Conservation (phyloP, 495 filamentous ascomycete species). For the Cladorrhinum samala region DNA sequence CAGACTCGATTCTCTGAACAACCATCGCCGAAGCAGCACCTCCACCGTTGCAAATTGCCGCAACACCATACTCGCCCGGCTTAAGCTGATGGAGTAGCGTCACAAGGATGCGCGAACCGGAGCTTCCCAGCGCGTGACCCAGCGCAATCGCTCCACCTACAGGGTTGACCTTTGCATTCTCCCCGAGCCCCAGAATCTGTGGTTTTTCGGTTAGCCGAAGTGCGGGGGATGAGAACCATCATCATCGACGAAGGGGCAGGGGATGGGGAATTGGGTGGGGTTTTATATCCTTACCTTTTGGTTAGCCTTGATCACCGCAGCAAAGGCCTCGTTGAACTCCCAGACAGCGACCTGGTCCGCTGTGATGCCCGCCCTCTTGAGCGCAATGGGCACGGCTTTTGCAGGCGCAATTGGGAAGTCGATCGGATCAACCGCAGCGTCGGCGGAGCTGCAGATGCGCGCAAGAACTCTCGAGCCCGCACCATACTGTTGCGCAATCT, state of each 20-base stretch:
- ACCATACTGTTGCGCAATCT: constrained; percentile 70
- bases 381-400: constrained; percentile 84
- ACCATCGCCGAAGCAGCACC: constrained; percentile 89
- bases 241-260: too few species aligned
- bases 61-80: constrained; percentile 87
- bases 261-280: neutral
- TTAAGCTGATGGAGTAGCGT: constrained; percentile 86
- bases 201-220: constrained; percentile 13
- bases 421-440: constrained; percentile 87
- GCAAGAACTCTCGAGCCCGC: constrained; percentile 69
- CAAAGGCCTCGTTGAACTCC: constrained; percentile 99
- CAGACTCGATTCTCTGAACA: constrained; percentile 75
- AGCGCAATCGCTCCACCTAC: constrained; percentile 87
- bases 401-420: constrained; percentile 94
- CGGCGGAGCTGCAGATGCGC: constrained; percentile 75
- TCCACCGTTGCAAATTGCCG: constrained; percentile 95
- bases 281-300: constrained; percentile 56
- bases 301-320: constrained; percentile 92
- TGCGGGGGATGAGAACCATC: too few species aligned
- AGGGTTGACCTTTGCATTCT: constrained; percentile 73
- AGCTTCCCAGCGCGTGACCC: constrained; percentile 93
- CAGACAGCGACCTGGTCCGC: constrained; percentile 85
- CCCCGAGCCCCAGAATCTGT: constrained; percentile 66
- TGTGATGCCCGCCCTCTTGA: constrained; percentile 80
- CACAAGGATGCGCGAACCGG: constrained; percentile 84